A percentile compares a stretch with the other conserved stretches of the same genome.
These are phyloP conservation scores for Cicer chorassanicum DNA, from an alignment of 306 rosid species.

Conservation along the genomic window DNA sequence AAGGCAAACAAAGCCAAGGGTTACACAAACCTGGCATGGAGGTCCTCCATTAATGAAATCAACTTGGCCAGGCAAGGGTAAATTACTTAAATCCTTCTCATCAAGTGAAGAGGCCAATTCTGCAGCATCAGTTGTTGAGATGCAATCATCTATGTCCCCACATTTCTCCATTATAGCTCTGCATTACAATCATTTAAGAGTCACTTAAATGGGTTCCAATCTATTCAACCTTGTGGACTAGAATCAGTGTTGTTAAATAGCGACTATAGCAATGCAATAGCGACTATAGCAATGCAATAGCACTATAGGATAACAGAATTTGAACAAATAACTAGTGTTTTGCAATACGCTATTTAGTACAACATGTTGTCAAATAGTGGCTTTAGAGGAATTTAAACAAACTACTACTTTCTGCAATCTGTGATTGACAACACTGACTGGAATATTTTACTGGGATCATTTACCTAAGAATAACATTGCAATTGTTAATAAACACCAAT, in stretches of 20 bases:
- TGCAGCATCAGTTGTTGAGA: slow-evolving; percentile 82
- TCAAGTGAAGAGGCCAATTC: slow-evolving; percentile 69
- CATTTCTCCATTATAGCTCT: slow-evolving; percentile 93
- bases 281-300: too few species aligned
- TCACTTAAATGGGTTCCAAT: slow-evolving; percentile 14
- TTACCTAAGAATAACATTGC: slow-evolving; percentile 92
- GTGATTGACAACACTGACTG: background rate
- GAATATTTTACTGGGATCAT: background rate
- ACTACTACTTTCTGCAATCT: too few species aligned
- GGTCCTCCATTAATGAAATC: slow-evolving; percentile 99
- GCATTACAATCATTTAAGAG: slow-evolving; percentile 44
- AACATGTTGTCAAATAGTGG: too few species aligned
- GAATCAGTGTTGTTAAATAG: too few species aligned
- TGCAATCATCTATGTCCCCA: slow-evolving; percentile 89
- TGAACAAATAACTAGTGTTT: too few species aligned
- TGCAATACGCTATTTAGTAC: too few species aligned
- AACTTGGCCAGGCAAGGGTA: slow-evolving; percentile 91
- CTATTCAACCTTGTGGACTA: background rate
- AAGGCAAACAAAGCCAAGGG: slow-evolving; percentile 24
- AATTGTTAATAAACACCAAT: slow-evolving; percentile 74
- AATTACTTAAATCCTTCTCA: slow-evolving; percentile 58
- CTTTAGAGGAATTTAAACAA: too few species aligned
- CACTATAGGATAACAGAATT: too few species aligned
- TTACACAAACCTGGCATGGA: slow-evolving; percentile 81
- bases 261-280: too few species aligned